phyloP scores from a whole-genome alignment of 768 basidiomycete species.

The Pleurotus tuoliensis region DNA sequence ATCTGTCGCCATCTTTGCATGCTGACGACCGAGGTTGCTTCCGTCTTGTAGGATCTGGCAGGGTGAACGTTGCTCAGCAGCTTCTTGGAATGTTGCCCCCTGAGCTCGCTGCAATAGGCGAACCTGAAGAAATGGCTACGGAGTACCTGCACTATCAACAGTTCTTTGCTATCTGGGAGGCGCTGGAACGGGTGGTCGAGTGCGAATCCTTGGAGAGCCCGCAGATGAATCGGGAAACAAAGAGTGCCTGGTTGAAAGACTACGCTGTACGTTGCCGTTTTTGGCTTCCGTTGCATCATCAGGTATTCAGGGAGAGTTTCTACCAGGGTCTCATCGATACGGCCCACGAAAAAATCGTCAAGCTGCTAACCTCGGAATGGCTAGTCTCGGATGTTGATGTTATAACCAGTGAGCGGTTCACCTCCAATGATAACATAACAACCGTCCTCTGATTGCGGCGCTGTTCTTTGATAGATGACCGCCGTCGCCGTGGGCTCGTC shows the following conservation, averaged over 20 bases:
- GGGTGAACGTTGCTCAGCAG: conserved; percentile 62
- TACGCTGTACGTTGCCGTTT: conserved; percentile 43
- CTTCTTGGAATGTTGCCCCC: conserved; percentile 58
- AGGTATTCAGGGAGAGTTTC: neutral
- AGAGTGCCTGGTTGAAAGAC: conserved; percentile 57
- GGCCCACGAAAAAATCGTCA: conserved; percentile 60
- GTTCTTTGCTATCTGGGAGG: conserved; percentile 75
- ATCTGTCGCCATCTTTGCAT: neutral
- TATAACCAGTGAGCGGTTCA: conserved; percentile 25
- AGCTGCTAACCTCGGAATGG: conserved; percentile 78
- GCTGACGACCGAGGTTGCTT: neutral
- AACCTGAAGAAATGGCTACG: conserved; percentile 66
- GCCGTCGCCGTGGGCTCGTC: conserved; percentile 60
- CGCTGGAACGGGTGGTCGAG: conserved; percentile 57
- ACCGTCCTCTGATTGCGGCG: neutral
- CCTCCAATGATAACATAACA: neutral
- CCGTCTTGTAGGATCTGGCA: conserved; percentile 55
- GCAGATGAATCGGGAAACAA: conserved; percentile 55
- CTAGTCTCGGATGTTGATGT: conserved; percentile 52
- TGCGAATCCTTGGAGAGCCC: conserved; percentile 54
- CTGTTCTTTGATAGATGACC: conserved; percentile 33
- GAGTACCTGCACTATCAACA: conserved; percentile 79
- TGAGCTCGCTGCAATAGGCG: conserved; percentile 57
- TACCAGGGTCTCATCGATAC: conserved; percentile 56
- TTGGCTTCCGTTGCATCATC: too few relatives aligned